phyloP scores from a whole-genome alignment of 257 asterid genomes.

The Mentha longifolia region DNA sequence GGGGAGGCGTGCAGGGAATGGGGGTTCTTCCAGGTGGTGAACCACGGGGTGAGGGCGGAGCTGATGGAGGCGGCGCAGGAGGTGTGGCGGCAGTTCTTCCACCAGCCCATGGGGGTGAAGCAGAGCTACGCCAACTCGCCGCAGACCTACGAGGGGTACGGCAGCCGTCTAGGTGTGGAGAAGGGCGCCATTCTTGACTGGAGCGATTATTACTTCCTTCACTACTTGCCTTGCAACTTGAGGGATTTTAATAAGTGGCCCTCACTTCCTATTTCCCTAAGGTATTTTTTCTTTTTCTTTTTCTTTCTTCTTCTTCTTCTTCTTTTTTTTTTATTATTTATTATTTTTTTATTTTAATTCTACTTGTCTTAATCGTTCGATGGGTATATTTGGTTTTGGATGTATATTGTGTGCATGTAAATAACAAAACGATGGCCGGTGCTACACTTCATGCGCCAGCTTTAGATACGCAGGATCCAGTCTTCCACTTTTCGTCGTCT shows the following conservation, averaged over 20 bases:
- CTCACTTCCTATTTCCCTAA: conserved; percentile 56
- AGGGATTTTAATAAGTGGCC: conserved; percentile 84
- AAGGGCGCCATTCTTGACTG: conserved; percentile 89
- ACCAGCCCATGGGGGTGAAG: conserved; percentile 68
- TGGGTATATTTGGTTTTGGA: too few species aligned
- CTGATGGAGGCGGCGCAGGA: conserved; percentile 65
- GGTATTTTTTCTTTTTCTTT: conserved; percentile 52
- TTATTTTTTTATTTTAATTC: not conserved
- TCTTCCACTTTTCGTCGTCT: too few species aligned
- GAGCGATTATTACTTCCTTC: conserved; percentile 91
- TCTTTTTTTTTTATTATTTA: too few species aligned
- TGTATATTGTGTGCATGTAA: too few species aligned
- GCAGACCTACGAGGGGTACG: conserved; percentile 83
- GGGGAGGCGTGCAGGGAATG: conserved; percentile 65
- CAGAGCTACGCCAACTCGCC: conserved; percentile 72
- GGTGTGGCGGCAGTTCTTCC: conserved; percentile 77
- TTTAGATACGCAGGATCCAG: too few species aligned
- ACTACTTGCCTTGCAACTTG: conserved; percentile 64
- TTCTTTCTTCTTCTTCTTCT: too few species aligned
- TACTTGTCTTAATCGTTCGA: too few species aligned
- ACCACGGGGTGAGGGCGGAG: conserved; percentile 69
- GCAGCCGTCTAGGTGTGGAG: conserved; percentile 79
- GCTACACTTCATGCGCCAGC: not conserved
- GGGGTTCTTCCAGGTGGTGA: conserved; percentile 86
- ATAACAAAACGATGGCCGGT: not conserved